Conservation (phyloP, 805 yeast species). For the Pichia nanzhaoensis region DNA sequence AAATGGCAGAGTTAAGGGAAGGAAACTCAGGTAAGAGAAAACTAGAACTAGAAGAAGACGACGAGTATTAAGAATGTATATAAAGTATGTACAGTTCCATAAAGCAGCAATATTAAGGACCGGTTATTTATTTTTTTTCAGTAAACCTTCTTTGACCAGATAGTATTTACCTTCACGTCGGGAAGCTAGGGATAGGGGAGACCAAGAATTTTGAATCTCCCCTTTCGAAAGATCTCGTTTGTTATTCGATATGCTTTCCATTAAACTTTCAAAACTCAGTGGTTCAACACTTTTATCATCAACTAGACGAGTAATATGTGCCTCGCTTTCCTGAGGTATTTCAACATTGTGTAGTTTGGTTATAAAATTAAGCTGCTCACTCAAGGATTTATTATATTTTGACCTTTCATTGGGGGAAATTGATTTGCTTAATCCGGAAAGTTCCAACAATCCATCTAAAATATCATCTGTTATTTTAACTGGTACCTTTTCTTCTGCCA, state of each 20-base stretch:
- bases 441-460: slow-evolving; percentile 32
- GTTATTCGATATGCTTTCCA: slow-evolving; percentile 19
- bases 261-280: slow-evolving; percentile 29
- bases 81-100: too few relatives aligned
- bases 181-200: slow-evolving; percentile 31
- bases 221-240: slow-evolving; percentile 31
- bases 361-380: slow-evolving; percentile 45
- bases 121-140: slow-evolving; percentile 31
- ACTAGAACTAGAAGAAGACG: slow-evolving; percentile 52
- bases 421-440: slow-evolving; percentile 42
- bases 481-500: slow-evolving; percentile 9
- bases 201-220: slow-evolving; percentile 38
- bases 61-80: slow-evolving; percentile 1
- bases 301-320: slow-evolving; percentile 23
- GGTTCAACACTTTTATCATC: slow-evolving; percentile 20
- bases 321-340: slow-evolving; percentile 10
- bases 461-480: slow-evolving; percentile 14
- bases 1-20: slow-evolving; percentile 57
- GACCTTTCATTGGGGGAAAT: slow-evolving; percentile 25
- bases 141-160: slow-evolving; percentile 40
- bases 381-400: slow-evolving; percentile 31
- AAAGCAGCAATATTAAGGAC: too few relatives aligned
- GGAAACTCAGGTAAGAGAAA: slow-evolving; percentile 69
- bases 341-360: slow-evolving; percentile 36
- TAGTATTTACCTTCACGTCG: slow-evolving; percentile 34